These are phyloP conservation scores for Trypanosoma brucei DNA, from an alignment of 208 protist species.

Conservation along the genomic window DNA sequence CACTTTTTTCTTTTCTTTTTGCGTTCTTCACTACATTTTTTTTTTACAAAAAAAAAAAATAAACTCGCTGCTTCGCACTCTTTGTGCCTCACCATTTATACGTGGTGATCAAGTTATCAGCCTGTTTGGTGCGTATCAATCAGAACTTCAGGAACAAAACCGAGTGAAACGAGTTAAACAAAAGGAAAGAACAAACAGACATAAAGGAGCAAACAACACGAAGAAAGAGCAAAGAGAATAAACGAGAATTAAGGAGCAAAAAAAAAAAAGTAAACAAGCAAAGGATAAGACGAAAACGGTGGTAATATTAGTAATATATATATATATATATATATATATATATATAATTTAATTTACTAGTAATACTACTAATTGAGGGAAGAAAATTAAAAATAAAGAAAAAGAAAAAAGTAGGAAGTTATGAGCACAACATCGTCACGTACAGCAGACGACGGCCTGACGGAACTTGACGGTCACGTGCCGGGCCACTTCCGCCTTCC, in stretches of 20 bases:
- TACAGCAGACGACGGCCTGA: neutral
- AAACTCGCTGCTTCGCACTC: too few relatives aligned
- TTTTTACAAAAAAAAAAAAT: too few relatives aligned
- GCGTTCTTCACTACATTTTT: too few relatives aligned
- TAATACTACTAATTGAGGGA: neutral
- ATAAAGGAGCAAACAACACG: neutral
- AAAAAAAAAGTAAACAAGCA: constrained; percentile 2
- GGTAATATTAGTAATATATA: neutral
- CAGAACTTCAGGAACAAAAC: too few relatives aligned
- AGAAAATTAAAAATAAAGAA: neutral
- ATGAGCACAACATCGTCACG: neutral
- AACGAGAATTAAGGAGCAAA: neutral
- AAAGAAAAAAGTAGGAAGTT: neutral
- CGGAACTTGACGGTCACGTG: neutral
- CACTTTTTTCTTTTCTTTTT: too few relatives aligned
- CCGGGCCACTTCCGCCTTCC: neutral
- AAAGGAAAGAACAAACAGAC: too few relatives aligned
- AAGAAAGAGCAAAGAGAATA: neutral
- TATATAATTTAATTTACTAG: too few relatives aligned
- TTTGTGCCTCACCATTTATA: too few relatives aligned
- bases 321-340: neutral
- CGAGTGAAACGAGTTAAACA: too few relatives aligned
- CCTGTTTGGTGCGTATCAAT: too few relatives aligned
- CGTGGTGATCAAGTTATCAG: too few relatives aligned
- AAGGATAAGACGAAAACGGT: neutral